Percentiles rank a stretch among this genome's conserved stretches.
Conservation (phyloP, 345 rosid genomes). For the Abelmoschus esculentus region DNA sequence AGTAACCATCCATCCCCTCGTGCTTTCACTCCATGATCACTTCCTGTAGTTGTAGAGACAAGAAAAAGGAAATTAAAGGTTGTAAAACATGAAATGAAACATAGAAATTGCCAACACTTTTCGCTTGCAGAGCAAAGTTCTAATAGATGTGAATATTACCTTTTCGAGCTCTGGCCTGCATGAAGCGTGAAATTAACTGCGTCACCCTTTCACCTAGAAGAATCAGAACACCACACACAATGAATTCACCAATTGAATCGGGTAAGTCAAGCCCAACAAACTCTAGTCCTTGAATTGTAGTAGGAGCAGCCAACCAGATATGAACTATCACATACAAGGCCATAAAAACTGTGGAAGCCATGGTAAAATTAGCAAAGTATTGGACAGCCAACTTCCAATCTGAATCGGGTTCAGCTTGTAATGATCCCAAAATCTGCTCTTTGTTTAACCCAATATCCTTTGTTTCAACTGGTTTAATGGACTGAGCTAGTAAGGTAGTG, state of each 20-base stretch:
- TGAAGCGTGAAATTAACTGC: conserved; percentile 62
- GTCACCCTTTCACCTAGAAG: conserved; percentile 74
- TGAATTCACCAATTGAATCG: conserved; percentile 86
- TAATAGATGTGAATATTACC: conserved; percentile 34
- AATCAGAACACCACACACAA: conserved; percentile 72
- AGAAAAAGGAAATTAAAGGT: conserved; percentile 6
- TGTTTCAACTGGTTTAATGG: conserved; percentile 64
- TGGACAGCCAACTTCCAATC: conserved; percentile 77
- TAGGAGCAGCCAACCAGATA: conserved; percentile 53
- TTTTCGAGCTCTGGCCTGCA: conserved; percentile 80
- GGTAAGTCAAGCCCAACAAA: conserved; percentile 92
- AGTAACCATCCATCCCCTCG: conserved; percentile 97
- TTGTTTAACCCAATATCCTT: conserved; percentile 74
- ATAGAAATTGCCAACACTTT: conserved; percentile 22
- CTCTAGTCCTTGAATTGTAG: conserved; percentile 78
- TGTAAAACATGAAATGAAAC: neutral
- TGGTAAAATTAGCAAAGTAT: conserved; percentile 81
- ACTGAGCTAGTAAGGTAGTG: conserved; percentile 54
- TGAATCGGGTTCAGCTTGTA: conserved; percentile 80
- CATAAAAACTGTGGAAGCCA: conserved; percentile 54
- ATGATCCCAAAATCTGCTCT: conserved; percentile 76
- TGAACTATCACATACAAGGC: conserved; percentile 67
- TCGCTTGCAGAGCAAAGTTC: neutral
- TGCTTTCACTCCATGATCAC: conserved; percentile 95
- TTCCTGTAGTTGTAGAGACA: conserved; percentile 36